Base-by-base conservation (phyloP, 805 yeast species). In the Metschnikowia peoriensis region DNA sequence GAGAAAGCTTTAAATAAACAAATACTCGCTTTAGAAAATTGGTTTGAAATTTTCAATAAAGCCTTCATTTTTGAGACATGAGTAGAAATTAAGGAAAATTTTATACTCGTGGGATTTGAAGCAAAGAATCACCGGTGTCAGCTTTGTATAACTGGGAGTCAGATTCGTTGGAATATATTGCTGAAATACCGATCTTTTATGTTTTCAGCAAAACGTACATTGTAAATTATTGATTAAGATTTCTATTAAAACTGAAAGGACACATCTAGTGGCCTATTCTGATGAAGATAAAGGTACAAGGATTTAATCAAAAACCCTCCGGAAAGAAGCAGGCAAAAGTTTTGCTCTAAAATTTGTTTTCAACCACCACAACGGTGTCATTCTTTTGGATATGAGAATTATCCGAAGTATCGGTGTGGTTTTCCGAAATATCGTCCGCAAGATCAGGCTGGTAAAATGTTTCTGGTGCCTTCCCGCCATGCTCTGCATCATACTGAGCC, bases 401-500 rank as follows among this genome's bases (percentile, higher is more conserved):
- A 11, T 16, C 17, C 41, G 29, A 27, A 14, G 49, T 45, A 27
- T 50, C 43, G 11, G 42, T 28, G 15, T 46, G 46, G 15, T 17
- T 9, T 16, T 34, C 41, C n/a, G 41, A 40, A n/a, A 38, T 38
- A 16, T 39, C 35, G 8, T 45, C 49, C 2, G 28, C 49, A n/a
- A 43, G 35, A 7, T 28, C 46, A 11, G 49, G 49, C 49, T 50
- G 49, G 38, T 35, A 37, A 28, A 45, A 50, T 12, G 53, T 50
- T 10, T 37, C 49, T 2, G 49, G 39, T 10, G 14, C 27, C 3
- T 29, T 17, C 12, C 41, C 52, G 7, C 49, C 66, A 39, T 66
- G 63, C 41, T 60, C 63, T 5, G 62, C 53, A 37, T 62, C 78
- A 71, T 74, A 75, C 44, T 61, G 62, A 11, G 57, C 69, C 11